Conservation (phyloP, 345 rosid genomes). For the Diplotaxis tenuifolia region DNA sequence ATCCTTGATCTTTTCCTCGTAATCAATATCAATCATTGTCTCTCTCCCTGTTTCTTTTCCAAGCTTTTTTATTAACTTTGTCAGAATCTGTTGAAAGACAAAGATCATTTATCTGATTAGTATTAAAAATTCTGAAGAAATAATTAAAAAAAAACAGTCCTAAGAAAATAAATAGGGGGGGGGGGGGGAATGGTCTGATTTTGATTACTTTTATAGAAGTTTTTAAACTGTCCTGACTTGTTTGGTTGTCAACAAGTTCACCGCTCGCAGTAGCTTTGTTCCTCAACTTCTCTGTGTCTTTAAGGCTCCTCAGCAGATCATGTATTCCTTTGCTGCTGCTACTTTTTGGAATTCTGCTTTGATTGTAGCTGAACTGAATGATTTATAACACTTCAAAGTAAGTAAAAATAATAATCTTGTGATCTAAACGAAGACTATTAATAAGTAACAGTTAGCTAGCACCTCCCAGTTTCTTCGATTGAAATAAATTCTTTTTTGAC, state of each 20-base stretch:
- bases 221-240: not conserved
- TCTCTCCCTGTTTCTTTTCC: not conserved
- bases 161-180: not conserved
- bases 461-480: not conserved
- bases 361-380: slow-evolving; percentile 3
- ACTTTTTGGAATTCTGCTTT: slow-evolving; percentile 8
- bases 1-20: not conserved
- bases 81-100: not conserved
- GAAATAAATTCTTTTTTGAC: not conserved
- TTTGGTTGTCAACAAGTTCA: not conserved
- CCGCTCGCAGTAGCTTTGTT: not conserved
- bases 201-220: slow-evolving; percentile 11
- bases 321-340: slow-evolving; percentile 7
- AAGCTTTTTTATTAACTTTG: not conserved
- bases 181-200: not conserved
- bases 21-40: not conserved
- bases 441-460: not conserved
- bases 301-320: slow-evolving; percentile 13
- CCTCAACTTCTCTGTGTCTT: slow-evolving; percentile 13
- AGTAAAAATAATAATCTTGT: not conserved
- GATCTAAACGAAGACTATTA: not conserved
- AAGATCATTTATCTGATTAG: not conserved
- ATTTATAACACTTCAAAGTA: not conserved
- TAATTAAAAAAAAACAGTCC: not conserved
- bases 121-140: not conserved